Base-by-base conservation (phyloP, 2,329 filamentous ascomycete species). In the Graphiopsis chlorocephala region DNA sequence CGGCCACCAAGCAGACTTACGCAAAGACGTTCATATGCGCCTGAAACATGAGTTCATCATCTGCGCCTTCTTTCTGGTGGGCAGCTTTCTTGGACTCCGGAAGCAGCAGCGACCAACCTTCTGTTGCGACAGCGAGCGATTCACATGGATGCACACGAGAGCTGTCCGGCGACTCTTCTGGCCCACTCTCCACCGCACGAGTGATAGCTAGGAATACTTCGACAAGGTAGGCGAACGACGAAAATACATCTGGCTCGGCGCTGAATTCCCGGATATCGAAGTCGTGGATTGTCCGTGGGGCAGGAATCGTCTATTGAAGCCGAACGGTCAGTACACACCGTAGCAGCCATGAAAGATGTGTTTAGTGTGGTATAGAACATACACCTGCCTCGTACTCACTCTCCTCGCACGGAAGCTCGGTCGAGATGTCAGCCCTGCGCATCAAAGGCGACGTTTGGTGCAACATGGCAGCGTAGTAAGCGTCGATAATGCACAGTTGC, bases 361-460 rank as follows among this genome's bases (percentile, higher is more conserved):
- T n/a, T 8, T 42, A 3, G 3, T 42, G 17, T 42, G 38, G 17
- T 17, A 3, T 2, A 1, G 10, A 20, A 42, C 38, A 42, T 42
- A 42, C 38, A 42, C 38, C 38, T n/a, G 38, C 38, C 17, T n/a
- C 38, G 17, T 42, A 42, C 17, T 61, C 63, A 29, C 38, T 28
- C 26, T 64, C 63, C 33, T 64, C 63, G 61, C 63, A 64, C 35
- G 63, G 63, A 10, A 64, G 56, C 12, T 61, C 63, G 8, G 33
- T 35, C 4, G 56, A 55, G 26, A 58, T 58, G 35, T 64, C 63
- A 17, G 31, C n/a, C 38, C 56, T 31, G 20, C 29, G n/a, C 25
- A 48, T 60, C 20, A 28, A 50, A 45, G 29, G 29, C 7, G 42
- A 60, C 25, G 28, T 42, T 28, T 29, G 60, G 47, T 58, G 53